Percentiles rank a stretch among this genome's conserved stretches.
phyloP scores from a whole-genome alignment of 1,139 yeast genomes.

The Yamadazyma membranifaciens region DNA sequence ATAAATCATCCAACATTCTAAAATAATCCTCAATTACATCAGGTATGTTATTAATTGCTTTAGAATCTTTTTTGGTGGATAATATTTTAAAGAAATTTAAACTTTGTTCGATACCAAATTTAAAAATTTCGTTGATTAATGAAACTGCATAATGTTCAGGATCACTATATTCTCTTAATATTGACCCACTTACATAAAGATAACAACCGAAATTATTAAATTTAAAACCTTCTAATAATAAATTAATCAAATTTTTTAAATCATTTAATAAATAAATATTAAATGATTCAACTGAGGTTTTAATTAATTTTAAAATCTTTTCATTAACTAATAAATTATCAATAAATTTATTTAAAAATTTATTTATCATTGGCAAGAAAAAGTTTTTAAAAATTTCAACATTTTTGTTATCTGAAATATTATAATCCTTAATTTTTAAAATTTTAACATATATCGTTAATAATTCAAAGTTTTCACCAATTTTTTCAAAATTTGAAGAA shows the following conservation, averaged over 20 bases:
- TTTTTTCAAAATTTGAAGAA: constrained; percentile 30
- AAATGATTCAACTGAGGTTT: constrained; percentile 66
- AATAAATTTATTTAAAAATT: constrained; percentile 54
- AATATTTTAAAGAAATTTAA: constrained; percentile 38
- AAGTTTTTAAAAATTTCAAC: constrained; percentile 54
- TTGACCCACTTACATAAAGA: constrained; percentile 85
- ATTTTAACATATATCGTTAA: constrained; percentile 69
- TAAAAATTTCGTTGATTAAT: constrained; percentile 40
- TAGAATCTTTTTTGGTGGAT: constrained; percentile 11
- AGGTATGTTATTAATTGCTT: constrained; percentile 45
- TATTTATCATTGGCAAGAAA: constrained; percentile 58
- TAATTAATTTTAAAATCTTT: constrained; percentile 65
- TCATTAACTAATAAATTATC: constrained; percentile 64
- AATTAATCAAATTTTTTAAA: constrained; percentile 61
- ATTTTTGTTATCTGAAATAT: constrained; percentile 47
- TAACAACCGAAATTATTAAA: constrained; percentile 75
- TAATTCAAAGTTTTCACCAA: constrained; percentile 78
- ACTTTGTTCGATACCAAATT: constrained; percentile 50
- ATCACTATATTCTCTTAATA: constrained; percentile 76
- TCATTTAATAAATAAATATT: constrained; percentile 62
- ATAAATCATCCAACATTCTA: constrained; percentile 75
- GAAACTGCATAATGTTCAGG: constrained; percentile 38
- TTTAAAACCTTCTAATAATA: constrained; percentile 66
- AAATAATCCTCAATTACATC: constrained; percentile 88
- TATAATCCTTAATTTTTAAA: constrained; percentile 42